Conservation (phyloP, 2,329 filamentous ascomycete genomes). For the Hymenoscyphus scutula region DNA sequence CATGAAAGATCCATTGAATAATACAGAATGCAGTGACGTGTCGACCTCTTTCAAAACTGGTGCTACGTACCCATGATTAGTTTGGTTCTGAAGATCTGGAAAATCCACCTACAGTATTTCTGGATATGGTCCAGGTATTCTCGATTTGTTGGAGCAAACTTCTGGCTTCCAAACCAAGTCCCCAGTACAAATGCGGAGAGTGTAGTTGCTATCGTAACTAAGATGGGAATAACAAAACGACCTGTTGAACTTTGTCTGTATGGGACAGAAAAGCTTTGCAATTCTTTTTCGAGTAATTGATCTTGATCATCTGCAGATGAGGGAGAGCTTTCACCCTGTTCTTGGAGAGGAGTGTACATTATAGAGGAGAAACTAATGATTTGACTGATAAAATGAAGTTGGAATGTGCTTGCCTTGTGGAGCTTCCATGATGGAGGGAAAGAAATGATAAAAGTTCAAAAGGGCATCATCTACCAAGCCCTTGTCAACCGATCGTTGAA, state of each 20-base stretch:
- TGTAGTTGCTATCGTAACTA: conserved; percentile 18
- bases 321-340: conserved; percentile 22
- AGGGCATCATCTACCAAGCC: neutral
- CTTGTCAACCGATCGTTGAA: neutral
- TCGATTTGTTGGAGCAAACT: conserved; percentile 12
- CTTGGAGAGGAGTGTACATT: conserved; percentile 22
- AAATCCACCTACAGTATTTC: conserved; percentile 27
- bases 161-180: conserved; percentile 25
- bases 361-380: neutral
- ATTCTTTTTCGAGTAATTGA: conserved; percentile 19
- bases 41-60: conserved; percentile 42
- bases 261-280: conserved; percentile 8
- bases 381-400: neutral
- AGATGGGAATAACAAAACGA: conserved; percentile 14
- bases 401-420: neutral
- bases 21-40: conserved; percentile 41
- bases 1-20: conserved; percentile 52
- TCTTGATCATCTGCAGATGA: conserved; percentile 22
- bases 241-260: conserved; percentile 11
- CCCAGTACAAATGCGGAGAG: conserved; percentile 21
- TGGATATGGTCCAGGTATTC: conserved; percentile 25
- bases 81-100: neutral
- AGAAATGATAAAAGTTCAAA: neutral
- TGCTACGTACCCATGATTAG: conserved; percentile 24
- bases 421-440: neutral